Percentiles rank a stretch among this genome's conserved stretches.
phyloP scores from a whole-genome alignment of 2,329 filamentous ascomycete species.

The Cytospora paraplurivora region DNA sequence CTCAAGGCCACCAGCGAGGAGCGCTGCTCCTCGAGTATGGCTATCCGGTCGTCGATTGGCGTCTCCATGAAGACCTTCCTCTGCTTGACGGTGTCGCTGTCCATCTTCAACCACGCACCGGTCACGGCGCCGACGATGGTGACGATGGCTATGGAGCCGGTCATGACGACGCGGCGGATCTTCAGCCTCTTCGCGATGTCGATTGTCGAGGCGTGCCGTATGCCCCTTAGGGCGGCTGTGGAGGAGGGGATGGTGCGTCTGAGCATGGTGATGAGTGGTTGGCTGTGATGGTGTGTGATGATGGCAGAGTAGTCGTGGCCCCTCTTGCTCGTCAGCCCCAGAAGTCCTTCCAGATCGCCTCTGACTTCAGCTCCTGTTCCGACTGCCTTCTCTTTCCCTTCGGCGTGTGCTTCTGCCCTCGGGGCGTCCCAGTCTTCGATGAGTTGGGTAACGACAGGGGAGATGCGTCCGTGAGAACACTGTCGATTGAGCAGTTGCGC shows the following conservation, averaged over 20 bases:
- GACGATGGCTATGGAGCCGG: constrained; percentile 36
- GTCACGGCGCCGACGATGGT: constrained; percentile 38
- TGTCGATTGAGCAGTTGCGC: constrained; percentile 18
- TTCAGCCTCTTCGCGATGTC: constrained; percentile 17
- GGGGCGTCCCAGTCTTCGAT: background rate
- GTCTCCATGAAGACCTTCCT: constrained; percentile 32
- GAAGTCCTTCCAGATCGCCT: constrained; percentile 31
- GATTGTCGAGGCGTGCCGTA: constrained; percentile 9
- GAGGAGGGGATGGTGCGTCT: background rate
- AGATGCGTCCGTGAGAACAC: constrained; percentile 19
- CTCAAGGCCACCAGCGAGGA: constrained; percentile 33
- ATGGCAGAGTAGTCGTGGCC: background rate
- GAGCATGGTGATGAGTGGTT: background rate
- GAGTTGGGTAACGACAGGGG: constrained; percentile 1
- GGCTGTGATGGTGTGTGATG: background rate
- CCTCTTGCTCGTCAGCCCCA: constrained; percentile 30
- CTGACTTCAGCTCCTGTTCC: constrained; percentile 26
- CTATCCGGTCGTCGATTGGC: constrained; percentile 36
- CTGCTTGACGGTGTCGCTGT: constrained; percentile 12
- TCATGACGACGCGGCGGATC: constrained; percentile 33
- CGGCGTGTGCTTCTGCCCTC: background rate
- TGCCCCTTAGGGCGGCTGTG: background rate
- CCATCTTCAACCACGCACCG: constrained; percentile 39
- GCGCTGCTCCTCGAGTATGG: constrained; percentile 36
- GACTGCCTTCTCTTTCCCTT: background rate